phyloP scores from a whole-genome alignment of 1,284 basidiomycete genomes.

The Cutaneotrichosporon spelunceum region DNA sequence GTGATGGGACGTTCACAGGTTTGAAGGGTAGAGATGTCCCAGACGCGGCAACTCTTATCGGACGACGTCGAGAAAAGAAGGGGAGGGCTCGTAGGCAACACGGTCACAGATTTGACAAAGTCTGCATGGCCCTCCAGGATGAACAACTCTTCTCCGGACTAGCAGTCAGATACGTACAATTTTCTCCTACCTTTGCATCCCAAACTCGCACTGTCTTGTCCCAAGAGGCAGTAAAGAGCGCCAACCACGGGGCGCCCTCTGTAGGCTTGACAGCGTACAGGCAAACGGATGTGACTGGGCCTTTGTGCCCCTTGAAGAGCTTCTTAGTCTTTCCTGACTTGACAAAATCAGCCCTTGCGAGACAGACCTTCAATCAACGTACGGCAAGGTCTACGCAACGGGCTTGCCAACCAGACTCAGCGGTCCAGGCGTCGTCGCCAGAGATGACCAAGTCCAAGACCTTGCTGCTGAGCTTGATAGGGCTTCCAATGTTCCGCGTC shows the following conservation, averaged over 20 bases:
- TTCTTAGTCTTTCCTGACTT: conserved; percentile 75
- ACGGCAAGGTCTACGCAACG: conserved; percentile 74
- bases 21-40: conserved; percentile 57
- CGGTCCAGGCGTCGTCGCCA: conserved; percentile 71
- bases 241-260: conserved; percentile 18
- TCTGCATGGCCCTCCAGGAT: conserved; percentile 75
- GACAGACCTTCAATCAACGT: neutral
- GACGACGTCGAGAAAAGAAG: conserved; percentile 82
- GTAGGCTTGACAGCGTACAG: conserved; percentile 53
- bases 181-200: conserved; percentile 63
- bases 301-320: conserved; percentile 74
- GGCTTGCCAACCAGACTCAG: conserved; percentile 73
- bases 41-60: conserved; percentile 83
- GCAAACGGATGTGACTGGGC: conserved; percentile 76
- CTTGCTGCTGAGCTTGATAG: conserved; percentile 70
- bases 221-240: conserved; percentile 81
- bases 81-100: conserved; percentile 58
- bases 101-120: conserved; percentile 76
- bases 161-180: conserved; percentile 6
- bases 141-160: conserved; percentile 68
- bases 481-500: conserved; percentile 67
- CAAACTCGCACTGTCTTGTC: conserved; percentile 84
- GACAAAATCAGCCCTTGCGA: conserved; percentile 1
- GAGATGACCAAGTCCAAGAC: conserved; percentile 67
- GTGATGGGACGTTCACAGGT: conserved; percentile 62